These are phyloP conservation scores for Metschnikowia bowlesiae DNA, from an alignment of 805 yeast genomes.

Conservation along the genomic window DNA sequence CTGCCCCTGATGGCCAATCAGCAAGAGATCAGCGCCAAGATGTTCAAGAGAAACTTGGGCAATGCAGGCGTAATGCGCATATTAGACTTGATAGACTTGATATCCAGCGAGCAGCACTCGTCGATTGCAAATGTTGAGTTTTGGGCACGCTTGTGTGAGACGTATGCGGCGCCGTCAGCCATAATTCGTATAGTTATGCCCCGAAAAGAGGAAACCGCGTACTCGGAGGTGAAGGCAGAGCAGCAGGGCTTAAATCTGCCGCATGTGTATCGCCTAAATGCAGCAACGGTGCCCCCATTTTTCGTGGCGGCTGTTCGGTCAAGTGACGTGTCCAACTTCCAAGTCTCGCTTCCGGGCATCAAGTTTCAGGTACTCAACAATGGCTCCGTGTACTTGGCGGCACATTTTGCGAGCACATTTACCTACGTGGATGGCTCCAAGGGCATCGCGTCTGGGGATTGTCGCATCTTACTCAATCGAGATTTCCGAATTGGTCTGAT, in stretches of 20 bases:
- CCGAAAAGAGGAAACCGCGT: constrained; percentile 5
- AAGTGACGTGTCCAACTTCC: constrained; percentile 32
- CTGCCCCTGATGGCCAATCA: constrained; percentile 4
- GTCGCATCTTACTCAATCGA: constrained; percentile 59
- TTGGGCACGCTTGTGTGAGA: constrained; percentile 34
- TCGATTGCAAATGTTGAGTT: constrained; percentile 27
- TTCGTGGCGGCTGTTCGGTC: constrained; percentile 48
- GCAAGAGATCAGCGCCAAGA: constrained; percentile 22
- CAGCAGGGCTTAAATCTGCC: constrained; percentile 1
- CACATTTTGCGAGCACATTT: constrained; percentile 25
- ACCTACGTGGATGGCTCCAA: constrained; percentile 67
- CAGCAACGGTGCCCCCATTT: constrained; percentile 61
- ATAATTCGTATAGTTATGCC: constrained; percentile 27
- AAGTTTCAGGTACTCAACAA: constrained; percentile 38
- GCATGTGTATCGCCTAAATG: constrained; percentile 52
- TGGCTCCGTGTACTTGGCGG: constrained; percentile 34
- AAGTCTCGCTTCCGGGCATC: constrained; percentile 32
- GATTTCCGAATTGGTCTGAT: constrained; percentile 67
- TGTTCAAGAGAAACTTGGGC: constrained; percentile 37
- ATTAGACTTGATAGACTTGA: constrained; percentile 36
- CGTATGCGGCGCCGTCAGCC: constrained; percentile 30
- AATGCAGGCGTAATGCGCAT: constrained; percentile 40
- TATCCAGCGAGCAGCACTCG: constrained; percentile 30
- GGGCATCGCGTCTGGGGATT: constrained; percentile 56
- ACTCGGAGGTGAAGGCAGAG: not conserved